Conservation (phyloP, 192 early-diverging fungal genomes). For the Coemansia sp. region DNA sequence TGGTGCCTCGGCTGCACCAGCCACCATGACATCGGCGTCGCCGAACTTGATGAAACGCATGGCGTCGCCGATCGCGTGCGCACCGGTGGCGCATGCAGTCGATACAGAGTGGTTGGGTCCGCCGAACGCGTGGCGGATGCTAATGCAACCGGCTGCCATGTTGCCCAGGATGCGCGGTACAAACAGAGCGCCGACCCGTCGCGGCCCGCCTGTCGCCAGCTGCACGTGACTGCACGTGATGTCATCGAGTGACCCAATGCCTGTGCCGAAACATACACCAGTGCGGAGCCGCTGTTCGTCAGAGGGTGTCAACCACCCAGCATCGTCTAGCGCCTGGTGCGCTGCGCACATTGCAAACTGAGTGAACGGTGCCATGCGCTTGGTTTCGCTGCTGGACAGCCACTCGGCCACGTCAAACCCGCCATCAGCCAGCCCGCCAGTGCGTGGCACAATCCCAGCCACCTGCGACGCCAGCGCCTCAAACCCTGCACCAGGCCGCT, state of each 20-base stretch:
- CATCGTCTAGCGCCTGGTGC: conserved; percentile 79
- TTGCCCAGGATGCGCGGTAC: conserved; percentile 89
- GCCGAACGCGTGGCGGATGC: conserved; percentile 77
- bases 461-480: conserved; percentile 72
- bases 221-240: conserved; percentile 57
- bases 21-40: conserved; percentile 95
- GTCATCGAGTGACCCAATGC: conserved; percentile 91
- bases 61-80: conserved; percentile 93
- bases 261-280: conserved; percentile 93
- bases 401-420: conserved; percentile 71
- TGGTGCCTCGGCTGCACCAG: conserved; percentile 84
- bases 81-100: conserved; percentile 95
- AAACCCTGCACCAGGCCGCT: conserved; percentile 42
- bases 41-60: conserved; percentile 87
- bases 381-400: conserved; percentile 71
- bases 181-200: conserved; percentile 85
- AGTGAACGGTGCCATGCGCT: conserved; percentile 78
- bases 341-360: conserved; percentile 83
- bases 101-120: conserved; percentile 92
- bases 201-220: conserved; percentile 56
- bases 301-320: conserved; percentile 64
- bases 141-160: conserved; percentile 92
- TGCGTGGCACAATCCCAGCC: conserved; percentile 64
- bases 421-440: conserved; percentile 53
- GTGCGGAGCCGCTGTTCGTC: conserved; percentile 59